Percentiles rank a stretch among this genome's conserved stretches.
These are phyloP conservation scores for Penicillium sp. DNA, from an alignment of 2,329 filamentous ascomycete species.

Conservation along the genomic window DNA sequence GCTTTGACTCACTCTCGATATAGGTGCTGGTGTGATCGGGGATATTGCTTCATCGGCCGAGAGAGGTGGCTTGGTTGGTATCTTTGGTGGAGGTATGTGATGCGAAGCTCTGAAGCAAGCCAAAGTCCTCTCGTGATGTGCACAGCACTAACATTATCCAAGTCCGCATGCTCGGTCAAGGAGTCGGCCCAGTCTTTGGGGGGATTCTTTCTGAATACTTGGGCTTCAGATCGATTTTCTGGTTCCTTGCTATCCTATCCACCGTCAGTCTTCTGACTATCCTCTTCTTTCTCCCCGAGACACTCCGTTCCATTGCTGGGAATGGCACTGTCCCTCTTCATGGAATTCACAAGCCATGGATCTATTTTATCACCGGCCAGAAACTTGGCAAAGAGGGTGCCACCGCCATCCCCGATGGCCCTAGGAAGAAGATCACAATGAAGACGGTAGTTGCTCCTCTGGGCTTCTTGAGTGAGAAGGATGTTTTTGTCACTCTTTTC, in stretches of 20 bases:
- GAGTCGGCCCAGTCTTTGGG: conserved; percentile 43
- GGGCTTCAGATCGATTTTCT: conserved; percentile 39
- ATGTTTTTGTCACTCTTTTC: conserved; percentile 41
- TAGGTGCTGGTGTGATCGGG: conserved; percentile 37
- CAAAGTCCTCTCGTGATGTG: not conserved
- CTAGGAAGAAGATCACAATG: conserved; percentile 24
- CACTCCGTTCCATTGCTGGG: conserved; percentile 41
- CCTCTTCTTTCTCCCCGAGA: conserved; percentile 43
- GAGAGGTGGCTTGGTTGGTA: conserved; percentile 36
- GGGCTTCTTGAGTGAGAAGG: conserved; percentile 41
- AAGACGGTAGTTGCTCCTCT: conserved; percentile 37
- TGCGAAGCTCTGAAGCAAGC: not conserved
- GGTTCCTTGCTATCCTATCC: conserved; percentile 37
- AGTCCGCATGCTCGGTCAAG: conserved; percentile 42
- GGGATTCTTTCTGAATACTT: conserved; percentile 32
- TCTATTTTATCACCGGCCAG: conserved; percentile 26
- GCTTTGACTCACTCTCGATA: not conserved
- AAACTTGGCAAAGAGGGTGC: conserved; percentile 13
- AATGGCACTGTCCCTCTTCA: conserved; percentile 38
- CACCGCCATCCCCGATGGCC: conserved; percentile 3
- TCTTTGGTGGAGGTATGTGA: conserved; percentile 33
- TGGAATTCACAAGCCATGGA: conserved; percentile 38
- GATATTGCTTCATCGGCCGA: conserved; percentile 37
- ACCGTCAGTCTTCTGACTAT: conserved; percentile 35
- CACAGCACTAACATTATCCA: not conserved